Evolutionary conservation across 768 basidiomycete species (phyloP).

Genomic region (Lactarius vividus): DNA sequence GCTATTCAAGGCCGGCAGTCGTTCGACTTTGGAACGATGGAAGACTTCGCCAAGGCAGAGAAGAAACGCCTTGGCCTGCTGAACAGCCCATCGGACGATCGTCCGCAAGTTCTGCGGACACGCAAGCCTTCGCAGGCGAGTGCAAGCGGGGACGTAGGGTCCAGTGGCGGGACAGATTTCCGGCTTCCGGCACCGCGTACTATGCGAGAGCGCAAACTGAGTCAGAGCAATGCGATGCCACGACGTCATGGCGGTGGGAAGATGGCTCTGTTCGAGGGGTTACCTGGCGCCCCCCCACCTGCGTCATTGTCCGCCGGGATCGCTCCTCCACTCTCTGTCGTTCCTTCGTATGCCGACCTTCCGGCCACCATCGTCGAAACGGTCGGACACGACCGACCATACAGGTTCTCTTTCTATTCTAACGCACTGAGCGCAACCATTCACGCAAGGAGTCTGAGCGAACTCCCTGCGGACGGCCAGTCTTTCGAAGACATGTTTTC

Average conservation of each 20-base stretch:
- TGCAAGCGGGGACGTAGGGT: constrained; percentile 26
- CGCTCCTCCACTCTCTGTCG: constrained; percentile 36
- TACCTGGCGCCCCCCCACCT: constrained; percentile 46
- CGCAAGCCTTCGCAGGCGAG: constrained; percentile 20
- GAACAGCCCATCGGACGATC: constrained; percentile 37
- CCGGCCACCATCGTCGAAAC: constrained; percentile 11
- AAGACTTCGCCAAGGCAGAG: constrained; percentile 71
- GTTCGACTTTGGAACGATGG: constrained; percentile 76
- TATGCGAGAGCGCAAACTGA: constrained; percentile 80
- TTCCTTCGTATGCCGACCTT: constrained; percentile 45
- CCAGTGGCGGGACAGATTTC: constrained; percentile 27
- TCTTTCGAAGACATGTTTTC: constrained; percentile 88
- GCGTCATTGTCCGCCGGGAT: constrained; percentile 36
- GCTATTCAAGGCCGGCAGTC: constrained; percentile 40
- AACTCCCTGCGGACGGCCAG: constrained; percentile 92
- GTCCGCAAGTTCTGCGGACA: constrained; percentile 30
- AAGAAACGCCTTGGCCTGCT: constrained; percentile 58
- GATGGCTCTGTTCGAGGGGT: constrained; percentile 81
- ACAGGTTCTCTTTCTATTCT: constrained; percentile 98
- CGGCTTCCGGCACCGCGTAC: constrained; percentile 50
- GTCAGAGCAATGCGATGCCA: constrained; percentile 73
- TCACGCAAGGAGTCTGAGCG: constrained; percentile 87
- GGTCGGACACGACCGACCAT: constrained; percentile 74
- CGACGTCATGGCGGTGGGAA: constrained; percentile 69
- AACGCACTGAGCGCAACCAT: constrained; percentile 91